Evolutionary conservation across 805 yeast genomes (phyloP).

Genomic region (Kazachstania taianensis): DNA sequence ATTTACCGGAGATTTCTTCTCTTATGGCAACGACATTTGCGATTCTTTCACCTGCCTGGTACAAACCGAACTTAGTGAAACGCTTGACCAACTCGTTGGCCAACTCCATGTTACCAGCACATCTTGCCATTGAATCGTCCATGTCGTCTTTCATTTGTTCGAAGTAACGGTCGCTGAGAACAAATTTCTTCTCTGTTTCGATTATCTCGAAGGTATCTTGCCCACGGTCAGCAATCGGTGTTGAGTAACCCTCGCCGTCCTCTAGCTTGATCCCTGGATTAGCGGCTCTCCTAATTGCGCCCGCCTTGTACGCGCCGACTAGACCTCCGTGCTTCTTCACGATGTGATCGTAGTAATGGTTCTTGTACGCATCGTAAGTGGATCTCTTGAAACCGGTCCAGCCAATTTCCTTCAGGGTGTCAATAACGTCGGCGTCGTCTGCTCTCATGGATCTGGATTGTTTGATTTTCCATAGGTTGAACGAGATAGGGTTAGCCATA

Average conservation of each 20-base stretch:
- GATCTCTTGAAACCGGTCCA: slow-evolving; percentile 87
- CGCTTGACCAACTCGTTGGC: slow-evolving; percentile 38
- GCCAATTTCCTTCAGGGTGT: slow-evolving; percentile 53
- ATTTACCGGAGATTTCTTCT: slow-evolving; percentile 11
- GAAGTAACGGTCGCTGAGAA: slow-evolving; percentile 44
- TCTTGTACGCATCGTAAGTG: slow-evolving; percentile 57
- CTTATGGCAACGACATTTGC: slow-evolving; percentile 15
- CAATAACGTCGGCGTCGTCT: slow-evolving; percentile 23
- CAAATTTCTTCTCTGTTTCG: slow-evolving; percentile 36
- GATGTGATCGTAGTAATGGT: slow-evolving; percentile 50
- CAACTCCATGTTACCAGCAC: slow-evolving; percentile 28
- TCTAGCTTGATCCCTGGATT: slow-evolving; percentile 52
- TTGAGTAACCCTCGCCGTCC: slow-evolving; percentile 72
- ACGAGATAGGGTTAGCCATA: slow-evolving; percentile 59
- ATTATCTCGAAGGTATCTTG: slow-evolving; percentile 30
- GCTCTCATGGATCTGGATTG: slow-evolving; percentile 21
- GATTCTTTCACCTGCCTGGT: slow-evolving; percentile 33
- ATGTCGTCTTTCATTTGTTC: slow-evolving; percentile 39
- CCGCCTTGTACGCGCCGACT: slow-evolving; percentile 63
- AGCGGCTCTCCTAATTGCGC: slow-evolving; percentile 49
- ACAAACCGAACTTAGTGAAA: slow-evolving; percentile 57
- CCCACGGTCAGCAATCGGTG: slow-evolving; percentile 33
- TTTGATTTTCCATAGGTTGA: slow-evolving; percentile 31
- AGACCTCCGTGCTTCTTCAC: slow-evolving; percentile 63
- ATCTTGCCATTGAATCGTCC: slow-evolving; percentile 30